Conservation (phyloP, 1,139 yeast genomes). For the Casaregolazyma lundiana region DNA sequence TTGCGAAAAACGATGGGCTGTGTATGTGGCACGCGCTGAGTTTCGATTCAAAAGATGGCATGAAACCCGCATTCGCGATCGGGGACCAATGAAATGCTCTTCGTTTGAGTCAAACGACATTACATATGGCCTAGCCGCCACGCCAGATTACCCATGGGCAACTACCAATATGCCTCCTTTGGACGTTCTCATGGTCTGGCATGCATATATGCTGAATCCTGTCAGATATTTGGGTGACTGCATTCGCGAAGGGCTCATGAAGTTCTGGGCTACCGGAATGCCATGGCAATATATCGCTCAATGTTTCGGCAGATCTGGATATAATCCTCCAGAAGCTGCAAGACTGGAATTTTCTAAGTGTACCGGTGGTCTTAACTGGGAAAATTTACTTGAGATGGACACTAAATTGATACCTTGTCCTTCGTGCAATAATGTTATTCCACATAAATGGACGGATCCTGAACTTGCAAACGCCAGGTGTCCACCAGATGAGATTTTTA, state of each 20-base stretch:
- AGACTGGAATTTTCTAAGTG: conserved; percentile 12
- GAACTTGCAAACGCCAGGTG: neutral
- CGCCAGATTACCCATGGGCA: neutral
- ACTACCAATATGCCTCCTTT: conserved; percentile 32
- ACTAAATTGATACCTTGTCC: conserved; percentile 7
- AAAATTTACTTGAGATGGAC: conserved; percentile 13
- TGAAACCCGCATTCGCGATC: neutral
- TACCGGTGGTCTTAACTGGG: conserved; percentile 16
- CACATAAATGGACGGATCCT: neutral
- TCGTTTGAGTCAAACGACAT: no score
- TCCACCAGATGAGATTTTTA: neutral
- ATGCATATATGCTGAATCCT: conserved; percentile 35
- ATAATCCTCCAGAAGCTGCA: conserved; percentile 21
- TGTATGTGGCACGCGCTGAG: neutral
- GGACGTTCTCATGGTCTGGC: conserved; percentile 43
- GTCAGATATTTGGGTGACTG: conserved; percentile 33
- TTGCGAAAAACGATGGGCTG: neutral
- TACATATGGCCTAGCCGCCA: no score
- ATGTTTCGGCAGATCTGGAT: conserved; percentile 30
- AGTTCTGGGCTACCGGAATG: conserved; percentile 30
- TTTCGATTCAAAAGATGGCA: neutral
- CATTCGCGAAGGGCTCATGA: conserved; percentile 27
- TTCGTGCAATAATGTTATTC: neutral
- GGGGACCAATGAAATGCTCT: no score
- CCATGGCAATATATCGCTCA: conserved; percentile 30